Evolutionary conservation across 495 filamentous ascomycete species (phyloP).

Genomic region (Cercophora samala): DNA sequence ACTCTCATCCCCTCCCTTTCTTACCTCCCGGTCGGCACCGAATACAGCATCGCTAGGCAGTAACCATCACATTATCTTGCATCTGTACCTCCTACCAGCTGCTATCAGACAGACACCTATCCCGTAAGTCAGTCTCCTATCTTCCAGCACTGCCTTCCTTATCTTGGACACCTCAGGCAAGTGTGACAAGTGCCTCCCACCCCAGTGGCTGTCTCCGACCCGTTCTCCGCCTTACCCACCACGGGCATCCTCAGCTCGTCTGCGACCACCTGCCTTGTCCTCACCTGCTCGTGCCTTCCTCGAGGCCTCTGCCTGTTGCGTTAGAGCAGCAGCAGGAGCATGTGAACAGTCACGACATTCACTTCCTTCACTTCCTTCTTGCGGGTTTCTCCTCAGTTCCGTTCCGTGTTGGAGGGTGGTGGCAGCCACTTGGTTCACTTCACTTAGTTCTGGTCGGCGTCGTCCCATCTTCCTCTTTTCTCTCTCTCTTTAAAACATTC

Average conservation of each 20-base stretch:
- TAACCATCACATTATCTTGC: background rate
- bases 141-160: background rate
- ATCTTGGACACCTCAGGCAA: background rate
- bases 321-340: background rate
- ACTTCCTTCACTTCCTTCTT: no score
- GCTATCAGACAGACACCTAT: background rate
- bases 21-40: background rate
- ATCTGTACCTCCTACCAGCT: background rate
- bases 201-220: background rate
- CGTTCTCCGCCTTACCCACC: background rate
- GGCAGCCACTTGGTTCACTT: background rate
- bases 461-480: background rate
- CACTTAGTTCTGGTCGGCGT: background rate
- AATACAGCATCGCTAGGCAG: background rate
- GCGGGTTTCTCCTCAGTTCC: background rate
- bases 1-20: background rate
- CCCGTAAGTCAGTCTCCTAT: background rate
- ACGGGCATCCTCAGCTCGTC: no score
- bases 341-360: background rate
- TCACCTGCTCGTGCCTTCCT: background rate
- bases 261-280: background rate
- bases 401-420: background rate
- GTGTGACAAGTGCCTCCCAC: background rate
- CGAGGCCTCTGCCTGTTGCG: background rate
- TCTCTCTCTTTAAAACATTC: background rate